Evolutionary conservation across 495 filamentous ascomycete genomes (phyloP).

Genomic region (Rhypophila decipiens): DNA sequence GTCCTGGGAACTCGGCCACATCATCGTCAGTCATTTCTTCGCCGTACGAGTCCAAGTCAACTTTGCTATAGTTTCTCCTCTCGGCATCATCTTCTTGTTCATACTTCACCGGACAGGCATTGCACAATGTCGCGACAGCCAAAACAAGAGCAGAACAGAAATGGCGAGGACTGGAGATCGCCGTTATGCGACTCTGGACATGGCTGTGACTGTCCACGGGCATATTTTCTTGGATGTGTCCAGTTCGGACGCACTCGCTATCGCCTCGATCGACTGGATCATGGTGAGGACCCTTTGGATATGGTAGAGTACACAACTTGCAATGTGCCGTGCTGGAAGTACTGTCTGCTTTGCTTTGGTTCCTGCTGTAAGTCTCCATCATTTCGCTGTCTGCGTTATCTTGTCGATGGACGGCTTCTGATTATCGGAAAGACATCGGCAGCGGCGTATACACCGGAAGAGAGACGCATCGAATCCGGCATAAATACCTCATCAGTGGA

Average conservation of each 20-base stretch:
- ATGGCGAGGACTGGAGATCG: no score
- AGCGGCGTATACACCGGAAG: slow-evolving; percentile 20
- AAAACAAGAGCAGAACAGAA: no score
- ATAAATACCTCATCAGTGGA: slow-evolving; percentile 19
- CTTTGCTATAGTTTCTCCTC: no score
- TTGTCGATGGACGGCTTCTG: background rate
- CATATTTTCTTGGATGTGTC: slow-evolving; percentile 17
- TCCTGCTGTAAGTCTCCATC: slow-evolving; percentile 10
- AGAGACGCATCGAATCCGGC: slow-evolving; percentile 14
- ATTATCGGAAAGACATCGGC: slow-evolving; percentile 12
- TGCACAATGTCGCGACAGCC: no score
- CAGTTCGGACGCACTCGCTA: slow-evolving; percentile 17
- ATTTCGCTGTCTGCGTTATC: no score
- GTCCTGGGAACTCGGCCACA: no score
- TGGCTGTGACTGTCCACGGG: slow-evolving; percentile 11
- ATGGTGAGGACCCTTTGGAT: slow-evolving; percentile 12
- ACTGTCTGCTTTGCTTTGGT: slow-evolving; percentile 10
- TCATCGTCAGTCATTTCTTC: no score
- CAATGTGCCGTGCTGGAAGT: slow-evolving; percentile 16
- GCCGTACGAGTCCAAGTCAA: no score
- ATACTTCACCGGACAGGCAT: no score
- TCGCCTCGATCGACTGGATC: slow-evolving; percentile 11
- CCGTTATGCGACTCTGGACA: slow-evolving; percentile 16
- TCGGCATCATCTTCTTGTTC: no score
- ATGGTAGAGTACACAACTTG: slow-evolving; percentile 13